Conservation (phyloP, 139 green algal genomes). For the Coelastrella sp. region DNA sequence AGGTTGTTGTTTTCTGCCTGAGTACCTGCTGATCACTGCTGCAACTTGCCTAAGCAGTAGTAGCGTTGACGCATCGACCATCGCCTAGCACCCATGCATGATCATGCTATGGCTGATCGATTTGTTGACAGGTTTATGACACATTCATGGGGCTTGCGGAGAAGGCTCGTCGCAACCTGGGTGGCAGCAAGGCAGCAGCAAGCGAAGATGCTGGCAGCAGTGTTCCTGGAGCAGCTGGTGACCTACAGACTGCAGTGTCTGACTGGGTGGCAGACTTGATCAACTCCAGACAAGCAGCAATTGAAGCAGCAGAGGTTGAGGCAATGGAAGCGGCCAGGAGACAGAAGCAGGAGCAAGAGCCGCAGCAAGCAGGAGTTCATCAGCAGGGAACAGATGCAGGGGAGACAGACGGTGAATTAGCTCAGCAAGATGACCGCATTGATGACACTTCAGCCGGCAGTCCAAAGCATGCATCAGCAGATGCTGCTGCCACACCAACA, state of each 20-base stretch:
- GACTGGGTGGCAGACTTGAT: constrained; percentile 43
- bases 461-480: too few species aligned
- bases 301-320: constrained; percentile 46
- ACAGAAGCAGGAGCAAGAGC: constrained; percentile 27
- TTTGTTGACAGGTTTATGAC: constrained; percentile 61
- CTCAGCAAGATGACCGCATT: not conserved
- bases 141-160: constrained; percentile 55
- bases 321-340: not conserved
- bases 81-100: too few species aligned
- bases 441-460: not conserved
- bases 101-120: too few species aligned
- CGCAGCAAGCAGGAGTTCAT: not conserved
- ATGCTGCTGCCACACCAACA: not conserved
- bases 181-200: not conserved
- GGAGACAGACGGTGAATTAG: not conserved
- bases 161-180: not conserved
- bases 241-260: not conserved
- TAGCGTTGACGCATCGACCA: too few species aligned
- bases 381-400: constrained; percentile 26
- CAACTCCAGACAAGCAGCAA: constrained; percentile 26
- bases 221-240: not conserved
- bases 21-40: too few species aligned
- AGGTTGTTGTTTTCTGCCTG: too few species aligned
- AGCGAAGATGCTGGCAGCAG: not conserved
- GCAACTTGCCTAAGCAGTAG: too few species aligned